Percentiles rank a stretch among this genome's conserved stretches.
These are phyloP conservation scores for Niveomyces coronatus DNA, from an alignment of 2,329 filamentous ascomycete species.

Conservation along the genomic window DNA sequence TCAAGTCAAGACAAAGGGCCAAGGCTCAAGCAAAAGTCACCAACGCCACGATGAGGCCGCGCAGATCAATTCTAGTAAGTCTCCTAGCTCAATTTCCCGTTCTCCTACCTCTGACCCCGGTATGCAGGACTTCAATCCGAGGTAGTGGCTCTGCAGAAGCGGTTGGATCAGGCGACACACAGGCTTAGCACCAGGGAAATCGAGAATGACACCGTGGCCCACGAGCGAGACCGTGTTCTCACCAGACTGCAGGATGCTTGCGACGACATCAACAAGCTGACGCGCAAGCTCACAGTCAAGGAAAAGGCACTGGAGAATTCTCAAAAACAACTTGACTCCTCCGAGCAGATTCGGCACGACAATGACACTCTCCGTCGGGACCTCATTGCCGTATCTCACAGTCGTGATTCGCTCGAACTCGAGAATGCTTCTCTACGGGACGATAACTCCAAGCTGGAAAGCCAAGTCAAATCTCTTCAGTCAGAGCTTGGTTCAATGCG, in stretches of 20 bases:
- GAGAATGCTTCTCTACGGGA: slow-evolving; percentile 32
- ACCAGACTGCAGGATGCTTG: slow-evolving; percentile 52
- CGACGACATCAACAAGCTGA: slow-evolving; percentile 42
- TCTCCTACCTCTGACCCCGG: slow-evolving; percentile 8
- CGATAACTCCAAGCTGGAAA: slow-evolving; percentile 29
- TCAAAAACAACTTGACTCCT: slow-evolving; percentile 30
- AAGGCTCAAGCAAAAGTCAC: slow-evolving; percentile 15
- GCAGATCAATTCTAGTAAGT: slow-evolving; percentile 7
- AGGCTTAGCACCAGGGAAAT: slow-evolving; percentile 54
- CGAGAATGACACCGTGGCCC: slow-evolving; percentile 49
- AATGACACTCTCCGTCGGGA: slow-evolving; percentile 32
- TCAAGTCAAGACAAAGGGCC: slow-evolving; percentile 32
- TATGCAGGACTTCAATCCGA: slow-evolving; percentile 45
- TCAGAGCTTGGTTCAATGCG: slow-evolving; percentile 32
- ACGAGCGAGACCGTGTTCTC: slow-evolving; percentile 56
- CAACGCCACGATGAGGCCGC: slow-evolving; percentile 1
- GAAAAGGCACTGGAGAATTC: slow-evolving; percentile 33
- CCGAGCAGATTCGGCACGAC: slow-evolving; percentile 27
- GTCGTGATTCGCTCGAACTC: slow-evolving; percentile 24
- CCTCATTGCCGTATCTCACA: slow-evolving; percentile 28
- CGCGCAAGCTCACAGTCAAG: slow-evolving; percentile 29
- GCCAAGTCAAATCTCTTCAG: slow-evolving; percentile 26
- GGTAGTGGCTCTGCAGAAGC: slow-evolving; percentile 48
- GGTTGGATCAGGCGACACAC: slow-evolving; percentile 51
- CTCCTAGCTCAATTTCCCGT: neutral